phyloP scores from a whole-genome alignment of 345 rosid species.

The Syzygium oleosum region DNA sequence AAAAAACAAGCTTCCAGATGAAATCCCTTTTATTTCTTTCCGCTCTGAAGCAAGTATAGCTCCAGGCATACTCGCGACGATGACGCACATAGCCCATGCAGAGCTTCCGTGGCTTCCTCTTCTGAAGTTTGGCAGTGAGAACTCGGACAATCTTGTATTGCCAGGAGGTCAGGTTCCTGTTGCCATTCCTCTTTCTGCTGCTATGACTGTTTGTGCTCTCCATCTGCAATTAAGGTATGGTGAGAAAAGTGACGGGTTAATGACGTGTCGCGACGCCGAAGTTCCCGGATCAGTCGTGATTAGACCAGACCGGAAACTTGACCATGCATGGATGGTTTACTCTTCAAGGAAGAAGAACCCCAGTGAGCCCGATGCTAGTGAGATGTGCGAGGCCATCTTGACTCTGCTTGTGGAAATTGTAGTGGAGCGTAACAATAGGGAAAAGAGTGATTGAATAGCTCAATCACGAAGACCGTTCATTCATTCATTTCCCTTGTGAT shows the following conservation, averaged over 20 bases:
- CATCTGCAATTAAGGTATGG: conserved; percentile 61
- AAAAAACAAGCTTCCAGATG: conserved; percentile 45
- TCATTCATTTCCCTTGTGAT: not conserved
- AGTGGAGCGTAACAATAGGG: conserved; percentile 13
- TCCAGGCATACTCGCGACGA: conserved; percentile 47
- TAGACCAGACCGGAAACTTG: conserved; percentile 42
- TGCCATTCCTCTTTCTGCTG: conserved; percentile 49
- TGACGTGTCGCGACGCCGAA: conserved; percentile 56
- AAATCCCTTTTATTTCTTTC: conserved; percentile 51
- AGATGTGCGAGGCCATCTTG: conserved; percentile 66
- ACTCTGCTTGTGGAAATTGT: conserved; percentile 48
- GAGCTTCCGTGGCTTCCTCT: conserved; percentile 62
- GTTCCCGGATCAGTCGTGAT: conserved; percentile 61
- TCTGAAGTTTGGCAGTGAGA: conserved; percentile 18
- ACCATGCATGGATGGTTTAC: conserved; percentile 70
- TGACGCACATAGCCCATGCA: conserved; percentile 63
- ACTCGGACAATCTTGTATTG: conserved; percentile 9
- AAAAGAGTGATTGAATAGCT: not conserved
- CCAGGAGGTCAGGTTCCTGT: conserved; percentile 44
- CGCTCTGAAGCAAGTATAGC: conserved; percentile 45
- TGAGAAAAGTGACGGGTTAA: conserved; percentile 62
- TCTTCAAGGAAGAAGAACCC: conserved; percentile 32
- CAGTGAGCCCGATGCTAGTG: conserved; percentile 31
- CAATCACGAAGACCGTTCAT: not conserved
- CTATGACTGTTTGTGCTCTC: conserved; percentile 49